These are phyloP conservation scores for Pseudogymnoascus pannorum DNA, from an alignment of 2,329 filamentous ascomycete genomes.

Conservation along the genomic window DNA sequence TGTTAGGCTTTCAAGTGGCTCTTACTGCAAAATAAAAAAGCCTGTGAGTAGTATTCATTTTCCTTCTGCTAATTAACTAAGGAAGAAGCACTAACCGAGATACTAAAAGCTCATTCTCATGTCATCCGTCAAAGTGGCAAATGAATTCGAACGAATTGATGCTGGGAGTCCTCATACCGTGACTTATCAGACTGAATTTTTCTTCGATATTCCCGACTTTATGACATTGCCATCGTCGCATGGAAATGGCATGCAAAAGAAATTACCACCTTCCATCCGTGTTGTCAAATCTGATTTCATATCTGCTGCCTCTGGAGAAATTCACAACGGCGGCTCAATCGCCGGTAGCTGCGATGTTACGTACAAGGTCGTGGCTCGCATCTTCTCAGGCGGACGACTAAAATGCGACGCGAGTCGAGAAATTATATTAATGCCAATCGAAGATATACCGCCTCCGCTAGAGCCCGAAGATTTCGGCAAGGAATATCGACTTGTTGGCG, in stretches of 20 bases:
- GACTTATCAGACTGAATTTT: neutral
- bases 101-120: neutral
- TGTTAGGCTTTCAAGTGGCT: neutral
- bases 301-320: neutral
- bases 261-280: conserved; percentile 5
- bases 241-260: neutral
- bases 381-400: neutral
- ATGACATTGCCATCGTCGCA: neutral
- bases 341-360: neutral
- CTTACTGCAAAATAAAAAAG: neutral
- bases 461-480: conserved; percentile 4
- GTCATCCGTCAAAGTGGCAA: conserved; percentile 3
- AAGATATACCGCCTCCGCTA: conserved; percentile 7
- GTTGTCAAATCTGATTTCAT: neutral
- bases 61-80: neutral
- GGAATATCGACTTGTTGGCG: conserved; percentile 5
- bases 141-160: neutral
- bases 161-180: neutral
- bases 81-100: neutral
- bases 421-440: conserved; percentile 6
- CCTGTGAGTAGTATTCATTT: conserved; percentile 6
- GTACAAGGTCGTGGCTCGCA: neutral
- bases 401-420: neutral
- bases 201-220: conserved; percentile 8
- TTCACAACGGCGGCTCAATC: neutral